Conservation (phyloP, 257 asterid genomes). For the Linderniella brevidens region DNA sequence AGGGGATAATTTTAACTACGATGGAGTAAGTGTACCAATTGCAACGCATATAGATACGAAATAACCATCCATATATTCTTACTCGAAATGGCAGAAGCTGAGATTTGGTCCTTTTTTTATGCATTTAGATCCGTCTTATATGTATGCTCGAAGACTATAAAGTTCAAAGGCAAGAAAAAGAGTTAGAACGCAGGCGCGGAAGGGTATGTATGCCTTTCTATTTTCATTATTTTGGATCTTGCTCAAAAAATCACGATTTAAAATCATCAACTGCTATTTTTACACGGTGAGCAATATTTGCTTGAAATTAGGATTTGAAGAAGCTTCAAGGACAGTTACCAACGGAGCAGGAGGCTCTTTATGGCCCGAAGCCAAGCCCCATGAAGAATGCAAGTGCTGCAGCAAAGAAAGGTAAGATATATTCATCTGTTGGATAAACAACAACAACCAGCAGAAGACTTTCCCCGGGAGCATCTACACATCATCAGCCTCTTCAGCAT, state of each 20-base stretch:
- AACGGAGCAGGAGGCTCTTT: slow-evolving; percentile 25
- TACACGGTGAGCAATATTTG: not conserved
- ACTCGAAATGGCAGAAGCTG: slow-evolving; percentile 1
- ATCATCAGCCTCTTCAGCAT: slow-evolving; percentile 25
- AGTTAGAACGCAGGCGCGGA: slow-evolving; percentile 60
- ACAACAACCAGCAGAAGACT: slow-evolving; percentile 26
- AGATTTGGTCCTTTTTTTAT: not conserved
- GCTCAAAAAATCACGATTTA: not conserved
- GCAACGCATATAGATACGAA: too few species aligned
- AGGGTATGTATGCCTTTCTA: slow-evolving; percentile 30
- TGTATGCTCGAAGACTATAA: slow-evolving; percentile 66
- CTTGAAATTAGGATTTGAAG: slow-evolving; percentile 37
- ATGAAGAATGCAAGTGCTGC: slow-evolving; percentile 24
- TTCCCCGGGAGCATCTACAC: slow-evolving; percentile 27
- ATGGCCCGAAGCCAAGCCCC: slow-evolving; percentile 28
- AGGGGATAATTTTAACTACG: slow-evolving; percentile 52
- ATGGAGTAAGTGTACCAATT: slow-evolving; percentile 43
- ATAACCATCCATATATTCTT: not conserved
- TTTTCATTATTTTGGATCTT: slow-evolving; percentile 6
- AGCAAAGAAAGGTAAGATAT: slow-evolving; percentile 19
- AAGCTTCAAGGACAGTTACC: slow-evolving; percentile 19
- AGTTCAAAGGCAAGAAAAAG: slow-evolving; percentile 53
- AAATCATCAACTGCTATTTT: not conserved
- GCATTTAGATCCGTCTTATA: slow-evolving; percentile 52
- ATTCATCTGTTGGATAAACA: slow-evolving; percentile 18